phyloP scores from a whole-genome alignment of 208 protist genomes.

The Blastocrithidia nonstop region DNA sequence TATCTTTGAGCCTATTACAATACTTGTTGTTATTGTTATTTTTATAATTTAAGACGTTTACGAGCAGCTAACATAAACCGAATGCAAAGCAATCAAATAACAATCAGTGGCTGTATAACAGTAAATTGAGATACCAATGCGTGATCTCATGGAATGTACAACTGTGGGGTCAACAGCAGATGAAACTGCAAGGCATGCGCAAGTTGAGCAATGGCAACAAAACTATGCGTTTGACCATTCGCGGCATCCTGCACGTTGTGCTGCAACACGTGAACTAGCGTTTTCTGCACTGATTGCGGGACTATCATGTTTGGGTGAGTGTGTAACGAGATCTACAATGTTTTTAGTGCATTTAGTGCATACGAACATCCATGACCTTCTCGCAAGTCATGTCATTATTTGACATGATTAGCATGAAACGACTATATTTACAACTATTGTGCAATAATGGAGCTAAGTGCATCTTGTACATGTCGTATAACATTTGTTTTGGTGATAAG shows the following conservation, averaged over 20 bases:
- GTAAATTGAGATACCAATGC: slow-evolving; percentile 32
- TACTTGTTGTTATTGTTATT: too few relatives aligned
- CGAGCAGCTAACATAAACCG: too few relatives aligned
- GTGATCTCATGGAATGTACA: slow-evolving; percentile 70
- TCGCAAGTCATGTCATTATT: slow-evolving; percentile 16
- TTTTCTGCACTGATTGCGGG: too few relatives aligned
- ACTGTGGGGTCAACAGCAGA: slow-evolving; percentile 48
- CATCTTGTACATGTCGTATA: too few relatives aligned
- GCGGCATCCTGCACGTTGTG: slow-evolving; percentile 6
- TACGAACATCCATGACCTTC: slow-evolving; percentile 31
- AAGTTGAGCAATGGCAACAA: slow-evolving; percentile 28
- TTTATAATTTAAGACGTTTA: too few relatives aligned
- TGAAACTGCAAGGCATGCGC: slow-evolving; percentile 65
- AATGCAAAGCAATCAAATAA: slow-evolving; percentile 13
- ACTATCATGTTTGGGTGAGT: slow-evolving; percentile 23
- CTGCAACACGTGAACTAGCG: slow-evolving; percentile 12
- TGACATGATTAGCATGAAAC: slow-evolving; percentile 22
- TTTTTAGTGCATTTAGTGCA: slow-evolving; percentile 24
- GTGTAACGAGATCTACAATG: slow-evolving; percentile 14
- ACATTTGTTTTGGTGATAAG: too few relatives aligned
- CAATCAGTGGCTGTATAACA: slow-evolving; percentile 36
- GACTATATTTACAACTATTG: too few relatives aligned
- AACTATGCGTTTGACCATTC: slow-evolving; percentile 1
- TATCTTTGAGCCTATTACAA: too few relatives aligned
- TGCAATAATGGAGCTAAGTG: too few relatives aligned